These are phyloP conservation scores for Ceratocystis destructans DNA, from an alignment of 2,329 filamentous ascomycete species.

Conservation along the genomic window DNA sequence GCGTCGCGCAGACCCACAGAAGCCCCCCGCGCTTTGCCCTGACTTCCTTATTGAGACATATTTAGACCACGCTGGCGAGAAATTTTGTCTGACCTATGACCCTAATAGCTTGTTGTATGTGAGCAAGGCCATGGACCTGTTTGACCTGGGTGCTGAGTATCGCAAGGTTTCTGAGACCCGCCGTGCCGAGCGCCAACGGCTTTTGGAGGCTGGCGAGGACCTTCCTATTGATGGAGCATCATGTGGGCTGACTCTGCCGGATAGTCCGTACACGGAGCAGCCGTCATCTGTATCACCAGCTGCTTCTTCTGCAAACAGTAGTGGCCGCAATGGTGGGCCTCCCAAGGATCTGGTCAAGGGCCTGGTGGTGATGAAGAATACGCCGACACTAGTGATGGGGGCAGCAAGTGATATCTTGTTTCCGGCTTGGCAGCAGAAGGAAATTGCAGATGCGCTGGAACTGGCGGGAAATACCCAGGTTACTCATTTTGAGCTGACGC, in stretches of 20 bases:
- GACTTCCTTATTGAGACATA: conserved; percentile 98
- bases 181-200: conserved; percentile 45
- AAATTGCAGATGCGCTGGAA: conserved; percentile 73
- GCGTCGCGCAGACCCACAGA: conserved; percentile 68
- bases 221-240: conserved; percentile 30
- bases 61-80: conserved; percentile 93
- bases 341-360: conserved; percentile 71
- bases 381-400: conserved; percentile 76
- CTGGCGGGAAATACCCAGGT: conserved; percentile 67
- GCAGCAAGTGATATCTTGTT: conserved; percentile 94
- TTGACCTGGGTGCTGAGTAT: conserved; percentile 67
- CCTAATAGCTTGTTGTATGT: conserved; percentile 92
- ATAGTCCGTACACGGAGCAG: conserved; percentile 76
- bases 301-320: conserved; percentile 22
- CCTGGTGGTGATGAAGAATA: conserved; percentile 55
- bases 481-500: conserved; percentile 77
- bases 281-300: conserved; percentile 29
- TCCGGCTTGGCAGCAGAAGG: conserved; percentile 93
- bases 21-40: conserved; percentile 84
- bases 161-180: conserved; percentile 50
- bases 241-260: conserved; percentile 74
- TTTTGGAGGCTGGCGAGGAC: conserved; percentile 41
- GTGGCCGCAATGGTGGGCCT: conserved; percentile 33
- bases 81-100: conserved; percentile 94
- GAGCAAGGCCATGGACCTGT: conserved; percentile 97